Conservation (phyloP, 768 basidiomycete species). For the Krasilnikovozyma curviuscula region DNA sequence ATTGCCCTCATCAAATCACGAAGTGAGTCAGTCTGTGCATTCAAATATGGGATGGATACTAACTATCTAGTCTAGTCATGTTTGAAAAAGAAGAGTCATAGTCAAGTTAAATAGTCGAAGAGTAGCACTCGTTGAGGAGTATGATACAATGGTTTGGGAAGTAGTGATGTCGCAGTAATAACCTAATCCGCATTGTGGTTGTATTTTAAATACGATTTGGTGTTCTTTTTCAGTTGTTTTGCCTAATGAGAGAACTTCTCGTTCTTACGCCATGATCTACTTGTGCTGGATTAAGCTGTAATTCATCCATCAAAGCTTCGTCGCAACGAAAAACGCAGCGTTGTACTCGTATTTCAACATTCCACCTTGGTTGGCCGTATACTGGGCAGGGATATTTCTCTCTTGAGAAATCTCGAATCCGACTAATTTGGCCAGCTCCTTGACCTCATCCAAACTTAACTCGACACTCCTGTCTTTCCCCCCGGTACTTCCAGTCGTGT, state of each 20-base stretch:
- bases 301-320: too few relatives aligned
- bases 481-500: conserved; percentile 38
- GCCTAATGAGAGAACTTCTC: too few relatives aligned
- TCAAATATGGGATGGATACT: not conserved
- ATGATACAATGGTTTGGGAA: too few relatives aligned
- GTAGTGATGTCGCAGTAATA: too few relatives aligned
- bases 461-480: conserved; percentile 62
- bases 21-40: not conserved
- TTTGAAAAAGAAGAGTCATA: not conserved
- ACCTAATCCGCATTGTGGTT: too few relatives aligned
- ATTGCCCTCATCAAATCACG: too few relatives aligned
- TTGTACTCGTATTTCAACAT: conserved; percentile 76
- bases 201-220: too few relatives aligned
- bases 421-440: conserved; percentile 45
- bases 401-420: conserved; percentile 65
- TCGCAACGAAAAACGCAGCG: conserved; percentile 13
- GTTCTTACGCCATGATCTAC: too few relatives aligned
- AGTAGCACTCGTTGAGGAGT: too few relatives aligned
- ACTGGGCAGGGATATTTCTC: conserved; percentile 57
- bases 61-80: not conserved
- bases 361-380: conserved; percentile 58
- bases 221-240: too few relatives aligned
- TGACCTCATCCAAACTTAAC: conserved; percentile 74
- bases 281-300: too few relatives aligned
- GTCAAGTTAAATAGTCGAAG: not conserved